Evolutionary conservation across 1,284 basidiomycete genomes (phyloP).

Genomic region (Cutaneotrichosporon cutaneum): DNA sequence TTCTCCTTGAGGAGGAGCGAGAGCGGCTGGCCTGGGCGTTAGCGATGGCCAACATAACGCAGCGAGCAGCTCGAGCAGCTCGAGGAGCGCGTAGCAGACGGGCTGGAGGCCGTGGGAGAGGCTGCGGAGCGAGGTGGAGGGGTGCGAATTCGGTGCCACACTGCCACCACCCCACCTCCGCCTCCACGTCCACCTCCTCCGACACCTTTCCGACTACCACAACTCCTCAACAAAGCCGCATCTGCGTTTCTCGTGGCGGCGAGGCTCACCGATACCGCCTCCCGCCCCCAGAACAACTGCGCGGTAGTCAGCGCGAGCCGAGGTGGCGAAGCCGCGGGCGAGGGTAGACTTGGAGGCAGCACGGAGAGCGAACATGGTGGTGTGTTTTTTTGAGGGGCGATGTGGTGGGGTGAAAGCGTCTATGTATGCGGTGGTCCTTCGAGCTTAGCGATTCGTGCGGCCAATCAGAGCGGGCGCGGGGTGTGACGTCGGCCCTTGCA

Average conservation of each 20-base stretch:
- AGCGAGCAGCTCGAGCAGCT: not conserved
- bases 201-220: not conserved
- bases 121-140: not conserved
- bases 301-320: conserved; percentile 48
- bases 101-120: not conserved
- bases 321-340: conserved; percentile 50
- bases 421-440: not conserved
- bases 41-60: not conserved
- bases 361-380: conserved; percentile 43
- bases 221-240: not conserved
- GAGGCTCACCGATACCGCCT: conserved; percentile 60
- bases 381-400: conserved; percentile 19
- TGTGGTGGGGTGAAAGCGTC: not conserved
- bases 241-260: too few relatives aligned
- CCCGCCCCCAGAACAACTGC: conserved; percentile 54
- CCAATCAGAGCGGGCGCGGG: not conserved
- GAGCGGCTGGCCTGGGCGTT: conserved; percentile 71
- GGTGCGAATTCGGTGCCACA: not conserved
- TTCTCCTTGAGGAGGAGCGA: conserved; percentile 85
- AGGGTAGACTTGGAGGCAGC: conserved; percentile 33
- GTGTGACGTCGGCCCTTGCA: not conserved
- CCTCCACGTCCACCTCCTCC: not conserved
- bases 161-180: not conserved
- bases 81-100: not conserved
- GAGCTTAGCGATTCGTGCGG: not conserved